Evolutionary conservation across 192 early-diverging fungal species (phyloP), one percentile per base, ranked within the genome.

Genomic region (Physocladia obscura): DNA sequence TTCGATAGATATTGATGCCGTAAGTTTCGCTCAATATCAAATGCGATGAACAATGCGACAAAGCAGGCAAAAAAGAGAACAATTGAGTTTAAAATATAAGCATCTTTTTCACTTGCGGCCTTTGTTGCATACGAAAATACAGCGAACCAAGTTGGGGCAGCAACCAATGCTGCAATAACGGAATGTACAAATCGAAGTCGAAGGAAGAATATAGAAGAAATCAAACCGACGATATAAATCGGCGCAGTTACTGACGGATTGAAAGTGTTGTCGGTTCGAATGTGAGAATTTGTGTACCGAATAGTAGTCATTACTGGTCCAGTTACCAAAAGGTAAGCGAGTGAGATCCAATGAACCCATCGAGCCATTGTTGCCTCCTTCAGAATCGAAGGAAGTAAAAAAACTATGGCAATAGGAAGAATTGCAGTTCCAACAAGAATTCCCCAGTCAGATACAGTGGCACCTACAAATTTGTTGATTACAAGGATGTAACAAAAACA

Each of bases 1-100:
- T 84, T 75, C 30, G 73, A 76, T 11, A 84, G 57, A 58, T 79
- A 84, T 70, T 84, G 82, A 13, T 77, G 67, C 39, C 82, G 72
- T 17, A 72, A 34, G 35, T 71, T 73, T 19, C 79, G 71, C 54
- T 84, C 82, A 13, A 74, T 34, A 65, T 76, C 78, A 56, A 82
- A 84, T 30, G 79, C 69, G 21, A 84, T 73, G 34, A 51, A 76
- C 52, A 62, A 71, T 11, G 79, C 71, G 35, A 82, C 78, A 22
- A 76, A 17, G 22, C 65, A 49, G 4, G 76, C 82, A 27, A 84
- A 47, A 6, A 65, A 36, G 4, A 84, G 56, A 19, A 76, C 77
- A 15, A 80, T 56, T n/a, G 64, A 38, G 31, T 75, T 61, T 32
- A 69, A 68, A 30, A 73, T 64, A 69, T 63, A 83, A 21, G 62